Evolutionary conservation across 257 asterid genomes (phyloP).

Genomic region (Nicotiana knightiana): DNA sequence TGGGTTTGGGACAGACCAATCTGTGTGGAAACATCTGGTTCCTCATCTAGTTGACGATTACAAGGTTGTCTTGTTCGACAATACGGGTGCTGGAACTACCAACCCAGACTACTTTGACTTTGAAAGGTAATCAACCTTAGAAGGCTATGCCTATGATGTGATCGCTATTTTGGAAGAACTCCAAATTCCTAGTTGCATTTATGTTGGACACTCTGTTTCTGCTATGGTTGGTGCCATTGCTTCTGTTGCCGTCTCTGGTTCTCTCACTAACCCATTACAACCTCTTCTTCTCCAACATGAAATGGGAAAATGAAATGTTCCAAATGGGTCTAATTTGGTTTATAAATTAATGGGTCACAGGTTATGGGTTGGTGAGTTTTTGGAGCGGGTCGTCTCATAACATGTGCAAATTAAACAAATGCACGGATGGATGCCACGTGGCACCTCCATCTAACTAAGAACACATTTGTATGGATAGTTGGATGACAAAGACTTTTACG

Average conservation of each 20-base stretch:
- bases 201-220: constrained; percentile 71
- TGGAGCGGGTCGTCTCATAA: no score
- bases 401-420: no score
- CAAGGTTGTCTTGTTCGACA: constrained; percentile 50
- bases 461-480: no score
- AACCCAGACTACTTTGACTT: constrained; percentile 81
- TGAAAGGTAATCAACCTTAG: constrained; percentile 56
- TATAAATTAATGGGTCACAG: no score
- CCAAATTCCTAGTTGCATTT: constrained; percentile 33
- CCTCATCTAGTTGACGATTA: constrained; percentile 57
- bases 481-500: no score
- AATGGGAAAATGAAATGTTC: no score
- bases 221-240: constrained; percentile 71
- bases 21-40: constrained; percentile 63
- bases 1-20: constrained; percentile 75
- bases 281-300: no score
- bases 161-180: constrained; percentile 59
- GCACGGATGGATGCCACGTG: no score
- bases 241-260: constrained; percentile 57
- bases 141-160: constrained; percentile 61
- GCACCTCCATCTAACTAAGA: no score
- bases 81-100: constrained; percentile 74
- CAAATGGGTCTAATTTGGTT: no score
- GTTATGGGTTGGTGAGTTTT: no score
- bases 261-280: constrained; percentile 18